A percentile compares a stretch with the other conserved stretches of the same genome.
phyloP scores from a whole-genome alignment of 768 basidiomycete genomes.

The Lyophyllum decastes region DNA sequence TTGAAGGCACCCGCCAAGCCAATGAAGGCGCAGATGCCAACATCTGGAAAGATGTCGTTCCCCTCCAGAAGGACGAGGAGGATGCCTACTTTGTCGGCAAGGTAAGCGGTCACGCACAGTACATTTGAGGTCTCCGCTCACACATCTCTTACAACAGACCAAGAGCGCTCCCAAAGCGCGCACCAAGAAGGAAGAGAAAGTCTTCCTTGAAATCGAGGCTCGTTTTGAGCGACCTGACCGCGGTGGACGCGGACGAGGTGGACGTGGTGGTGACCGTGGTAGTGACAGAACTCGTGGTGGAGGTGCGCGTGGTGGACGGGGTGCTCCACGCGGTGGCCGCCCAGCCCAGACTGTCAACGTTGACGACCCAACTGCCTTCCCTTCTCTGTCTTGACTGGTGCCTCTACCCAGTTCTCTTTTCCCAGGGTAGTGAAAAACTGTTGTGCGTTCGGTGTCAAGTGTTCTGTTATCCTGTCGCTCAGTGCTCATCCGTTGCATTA shows the following conservation, averaged over 20 bases:
- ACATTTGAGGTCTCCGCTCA: neutral
- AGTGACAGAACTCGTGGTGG: constrained; percentile 33
- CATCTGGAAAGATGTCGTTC: constrained; percentile 72
- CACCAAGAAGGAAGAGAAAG: constrained; percentile 86
- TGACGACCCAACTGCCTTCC: constrained; percentile 86
- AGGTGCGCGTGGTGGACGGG: constrained; percentile 37
- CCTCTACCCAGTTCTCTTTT: neutral
- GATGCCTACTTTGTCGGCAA: constrained; percentile 87
- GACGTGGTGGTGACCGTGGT: constrained; percentile 43
- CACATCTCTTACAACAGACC: constrained; percentile 41
- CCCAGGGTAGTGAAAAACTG: constrained; percentile 14
- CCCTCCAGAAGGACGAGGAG: constrained; percentile 71
- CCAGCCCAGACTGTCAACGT: constrained; percentile 59
- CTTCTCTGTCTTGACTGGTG: constrained; percentile 65
- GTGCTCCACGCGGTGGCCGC: constrained; percentile 46
- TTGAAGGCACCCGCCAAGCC: constrained; percentile 75
- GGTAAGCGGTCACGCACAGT: constrained; percentile 45
- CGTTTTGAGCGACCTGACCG: constrained; percentile 84
- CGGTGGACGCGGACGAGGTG: constrained; percentile 59
- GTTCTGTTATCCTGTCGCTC: constrained; percentile 13
- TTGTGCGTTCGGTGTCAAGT: constrained; percentile 14
- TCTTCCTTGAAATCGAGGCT: constrained; percentile 89
- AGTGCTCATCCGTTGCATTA: constrained; percentile 20
- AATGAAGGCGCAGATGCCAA: constrained; percentile 76
- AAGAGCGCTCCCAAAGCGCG: constrained; percentile 67